Evolutionary conservation across 169 alveolate species (phyloP).

Genomic region (Plasmodium gaboni): DNA sequence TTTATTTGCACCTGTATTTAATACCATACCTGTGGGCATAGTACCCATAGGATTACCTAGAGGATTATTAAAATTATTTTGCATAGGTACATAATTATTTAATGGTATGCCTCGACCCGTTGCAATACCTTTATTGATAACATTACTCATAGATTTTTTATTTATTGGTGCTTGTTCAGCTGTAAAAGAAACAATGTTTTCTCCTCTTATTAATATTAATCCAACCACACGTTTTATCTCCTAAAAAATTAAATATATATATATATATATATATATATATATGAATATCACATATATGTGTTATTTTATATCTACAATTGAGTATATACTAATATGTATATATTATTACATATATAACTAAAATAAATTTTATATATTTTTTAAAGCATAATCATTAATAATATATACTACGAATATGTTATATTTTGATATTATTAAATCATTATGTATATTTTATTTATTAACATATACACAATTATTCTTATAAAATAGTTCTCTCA

Average conservation of each 20-base stretch:
- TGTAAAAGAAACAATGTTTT: slow-evolving; percentile 95
- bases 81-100: slow-evolving; percentile 73
- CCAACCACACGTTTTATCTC: slow-evolving; percentile 98
- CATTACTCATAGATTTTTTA: slow-evolving; percentile 74
- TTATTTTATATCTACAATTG: no score
- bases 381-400: no score
- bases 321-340: no score
- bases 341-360: no score
- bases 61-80: slow-evolving; percentile 24
- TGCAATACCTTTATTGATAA: slow-evolving; percentile 86
- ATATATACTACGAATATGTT: no score
- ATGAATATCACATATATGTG: no score
- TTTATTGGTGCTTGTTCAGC: slow-evolving; percentile 98
- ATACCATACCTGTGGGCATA: slow-evolving; percentile 74
- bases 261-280: no score
- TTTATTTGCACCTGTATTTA: slow-evolving; percentile 35
- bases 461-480: slow-evolving; percentile 71
- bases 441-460: not conserved
- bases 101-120: slow-evolving; percentile 86
- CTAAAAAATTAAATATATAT: slow-evolving; percentile 37
- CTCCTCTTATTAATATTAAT: slow-evolving; percentile 97
- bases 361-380: no score
- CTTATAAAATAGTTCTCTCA: slow-evolving; percentile 58
- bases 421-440: no score
- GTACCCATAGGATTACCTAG: slow-evolving; percentile 26